Percentiles rank a stretch among this genome's conserved stretches.
Evolutionary conservation across 192 early-diverging fungal species (phyloP).

Genomic region (Mycoemilia scoparia): DNA sequence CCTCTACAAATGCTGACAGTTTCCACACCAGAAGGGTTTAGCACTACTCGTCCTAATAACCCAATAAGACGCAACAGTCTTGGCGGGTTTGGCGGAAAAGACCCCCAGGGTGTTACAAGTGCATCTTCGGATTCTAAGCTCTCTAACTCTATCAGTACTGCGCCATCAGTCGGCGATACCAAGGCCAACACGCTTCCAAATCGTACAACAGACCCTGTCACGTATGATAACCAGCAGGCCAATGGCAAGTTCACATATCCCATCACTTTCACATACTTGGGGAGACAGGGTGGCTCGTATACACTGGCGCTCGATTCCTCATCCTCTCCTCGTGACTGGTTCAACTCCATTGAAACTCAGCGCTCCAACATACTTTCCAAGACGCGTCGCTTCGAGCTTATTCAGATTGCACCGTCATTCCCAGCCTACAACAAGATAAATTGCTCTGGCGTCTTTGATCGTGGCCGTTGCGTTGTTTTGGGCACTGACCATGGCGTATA

Average conservation of each 20-base stretch:
- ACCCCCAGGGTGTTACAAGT: too few species aligned
- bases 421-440: constrained; percentile 25
- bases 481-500: constrained; percentile 79
- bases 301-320: constrained; percentile 59
- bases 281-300: constrained; percentile 44
- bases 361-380: constrained; percentile 27
- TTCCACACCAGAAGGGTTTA: constrained; percentile 32
- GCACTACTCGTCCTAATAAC: constrained; percentile 18
- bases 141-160: not conserved
- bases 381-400: constrained; percentile 28
- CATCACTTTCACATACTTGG: constrained; percentile 56
- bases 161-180: not conserved
- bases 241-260: constrained; percentile 46
- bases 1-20: constrained; percentile 57
- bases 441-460: constrained; percentile 33
- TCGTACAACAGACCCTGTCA: not conserved
- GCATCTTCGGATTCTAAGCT: too few species aligned
- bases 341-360: constrained; percentile 48
- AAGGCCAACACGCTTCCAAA: too few species aligned
- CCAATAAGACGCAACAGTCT: too few species aligned
- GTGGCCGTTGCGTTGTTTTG: constrained; percentile 46
- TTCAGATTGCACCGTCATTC: constrained; percentile 24
- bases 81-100: too few species aligned
- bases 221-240: constrained; percentile 4
- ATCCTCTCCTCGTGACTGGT: constrained; percentile 64